phyloP scores from a whole-genome alignment of 2,329 filamentous ascomycete genomes.

The Talaromyces sp. region DNA sequence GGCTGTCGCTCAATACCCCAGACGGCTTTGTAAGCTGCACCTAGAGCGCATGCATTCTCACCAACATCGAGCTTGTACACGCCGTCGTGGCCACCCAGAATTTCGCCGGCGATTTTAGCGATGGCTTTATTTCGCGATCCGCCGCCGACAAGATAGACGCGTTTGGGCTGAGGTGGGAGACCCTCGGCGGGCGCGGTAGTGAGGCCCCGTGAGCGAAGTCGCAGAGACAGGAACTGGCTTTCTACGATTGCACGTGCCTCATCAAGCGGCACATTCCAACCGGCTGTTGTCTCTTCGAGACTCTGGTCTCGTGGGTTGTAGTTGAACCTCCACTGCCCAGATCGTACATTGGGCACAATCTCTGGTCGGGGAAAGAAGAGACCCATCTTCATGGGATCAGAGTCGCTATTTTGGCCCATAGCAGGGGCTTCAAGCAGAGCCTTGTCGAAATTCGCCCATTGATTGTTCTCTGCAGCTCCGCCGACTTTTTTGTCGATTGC shows the following conservation, averaged over 20 bases:
- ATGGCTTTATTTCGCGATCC: slow-evolving; percentile 88
- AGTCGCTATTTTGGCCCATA: slow-evolving; percentile 57
- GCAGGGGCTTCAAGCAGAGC: slow-evolving; percentile 65
- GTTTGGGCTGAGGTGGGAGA: slow-evolving; percentile 77
- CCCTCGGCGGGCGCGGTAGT: slow-evolving; percentile 55
- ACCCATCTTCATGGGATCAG: slow-evolving; percentile 71
- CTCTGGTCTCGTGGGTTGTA: slow-evolving; percentile 49
- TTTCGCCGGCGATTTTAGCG: slow-evolving; percentile 76
- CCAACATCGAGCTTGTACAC: slow-evolving; percentile 93
- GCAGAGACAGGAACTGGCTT: slow-evolving; percentile 88
- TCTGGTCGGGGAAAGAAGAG: slow-evolving; percentile 95
- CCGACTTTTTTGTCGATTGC: slow-evolving; percentile 59
- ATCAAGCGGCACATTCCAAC: slow-evolving; percentile 57
- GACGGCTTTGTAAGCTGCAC: slow-evolving; percentile 91
- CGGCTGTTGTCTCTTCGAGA: slow-evolving; percentile 51
- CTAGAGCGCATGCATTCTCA: slow-evolving; percentile 89
- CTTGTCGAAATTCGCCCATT: slow-evolving; percentile 79
- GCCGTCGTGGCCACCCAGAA: slow-evolving; percentile 83
- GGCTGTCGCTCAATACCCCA: slow-evolving; percentile 74
- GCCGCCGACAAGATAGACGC: slow-evolving; percentile 92
- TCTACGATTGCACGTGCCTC: slow-evolving; percentile 88
- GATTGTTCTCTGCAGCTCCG: slow-evolving; percentile 45
- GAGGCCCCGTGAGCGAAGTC: slow-evolving; percentile 75
- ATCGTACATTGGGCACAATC: slow-evolving; percentile 85
- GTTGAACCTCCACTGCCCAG: slow-evolving; percentile 82